Evolutionary conservation across 306 rosid genomes (phyloP), one percentile per base, ranked within the genome.

Genomic region (Comarum palustre): DNA sequence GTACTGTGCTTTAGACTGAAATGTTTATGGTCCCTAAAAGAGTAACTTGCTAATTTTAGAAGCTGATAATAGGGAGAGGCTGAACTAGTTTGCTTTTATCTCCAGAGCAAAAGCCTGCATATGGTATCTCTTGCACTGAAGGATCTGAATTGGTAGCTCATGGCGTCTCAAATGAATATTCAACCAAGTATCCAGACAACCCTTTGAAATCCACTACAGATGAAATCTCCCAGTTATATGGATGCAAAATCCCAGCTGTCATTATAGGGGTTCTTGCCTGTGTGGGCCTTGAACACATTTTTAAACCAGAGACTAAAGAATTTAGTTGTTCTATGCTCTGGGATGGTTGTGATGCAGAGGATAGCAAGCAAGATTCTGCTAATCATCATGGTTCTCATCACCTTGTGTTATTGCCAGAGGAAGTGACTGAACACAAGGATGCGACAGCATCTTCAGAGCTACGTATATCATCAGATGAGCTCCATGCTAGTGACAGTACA

Each of bases 281-380:
- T 25, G 71, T 60, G 51, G 66, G 52, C 42, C 61, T 74, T 83
- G 79, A 71, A 7, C 75, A 50, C 43, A 14, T 73, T 50, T 29
- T 54, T n/a, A 20, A 60, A 19, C 76, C 59, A 3, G 57, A 29
- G 69, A 73, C 43, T 73, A 66, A 27, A 4, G 61, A 76, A 68
- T 59, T 41, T 47, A 64, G 43, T 59, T 77, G 71, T 25, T 68
- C 42, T 25, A 47, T 68, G 41, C 31, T 64, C 69, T 19, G 69
- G 69, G 69, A 39, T 38, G 69, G 48, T 39, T 64, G 31, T 64
- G 19, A 39, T 39, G 31, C n/a, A 64, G 48, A 64, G 48, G 48
- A 39, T 8, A 32, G 69, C 27, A 38, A 34, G 29, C 46, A 36
- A 19, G 27, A 63, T 62, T 62, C 68, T 62, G 46, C 16, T 3